Evolutionary conservation across 306 rosid genomes (phyloP).

Genomic region (Macrotyloma uniflorum): DNA sequence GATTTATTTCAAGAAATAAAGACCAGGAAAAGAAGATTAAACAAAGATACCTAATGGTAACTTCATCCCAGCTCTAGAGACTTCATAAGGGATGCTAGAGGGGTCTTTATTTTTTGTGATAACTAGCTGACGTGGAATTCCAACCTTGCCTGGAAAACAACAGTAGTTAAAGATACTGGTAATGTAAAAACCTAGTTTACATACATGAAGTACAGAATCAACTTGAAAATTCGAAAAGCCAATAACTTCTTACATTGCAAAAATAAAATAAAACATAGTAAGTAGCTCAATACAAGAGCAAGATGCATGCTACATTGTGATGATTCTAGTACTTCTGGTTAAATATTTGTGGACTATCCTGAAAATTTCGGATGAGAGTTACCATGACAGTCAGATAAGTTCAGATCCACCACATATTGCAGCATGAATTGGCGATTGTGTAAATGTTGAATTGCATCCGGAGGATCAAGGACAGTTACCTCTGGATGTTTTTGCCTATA

Average conservation of each 20-base stretch:
- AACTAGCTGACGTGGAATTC: constrained; percentile 53
- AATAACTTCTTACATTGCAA: constrained; percentile 7
- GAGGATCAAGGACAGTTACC: constrained; percentile 56
- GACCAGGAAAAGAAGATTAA: not conserved
- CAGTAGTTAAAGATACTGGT: constrained; percentile 9
- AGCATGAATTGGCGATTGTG: constrained; percentile 69
- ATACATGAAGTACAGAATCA: not conserved
- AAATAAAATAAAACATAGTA: not conserved
- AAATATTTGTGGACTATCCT: constrained; percentile 24
- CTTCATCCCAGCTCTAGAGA: constrained; percentile 53
- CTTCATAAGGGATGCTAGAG: constrained; percentile 51
- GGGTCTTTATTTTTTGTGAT: constrained; percentile 50
- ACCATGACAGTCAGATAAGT: constrained; percentile 57
- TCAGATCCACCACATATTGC: constrained; percentile 57
- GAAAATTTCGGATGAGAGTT: constrained; percentile 28
- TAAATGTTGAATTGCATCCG: constrained; percentile 51
- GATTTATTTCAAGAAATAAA: not conserved
- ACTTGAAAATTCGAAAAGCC: constrained; percentile 1
- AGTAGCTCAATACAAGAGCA: constrained; percentile 10
- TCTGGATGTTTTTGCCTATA: constrained; percentile 53
- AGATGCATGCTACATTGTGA: constrained; percentile 5
- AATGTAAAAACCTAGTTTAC: constrained; percentile 7
- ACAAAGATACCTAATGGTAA: constrained; percentile 50
- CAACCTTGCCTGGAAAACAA: constrained; percentile 52
- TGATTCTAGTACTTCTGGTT: constrained; percentile 3